Conservation (phyloP, 768 basidiomycete genomes). For the Thelephora ganbajun region DNA sequence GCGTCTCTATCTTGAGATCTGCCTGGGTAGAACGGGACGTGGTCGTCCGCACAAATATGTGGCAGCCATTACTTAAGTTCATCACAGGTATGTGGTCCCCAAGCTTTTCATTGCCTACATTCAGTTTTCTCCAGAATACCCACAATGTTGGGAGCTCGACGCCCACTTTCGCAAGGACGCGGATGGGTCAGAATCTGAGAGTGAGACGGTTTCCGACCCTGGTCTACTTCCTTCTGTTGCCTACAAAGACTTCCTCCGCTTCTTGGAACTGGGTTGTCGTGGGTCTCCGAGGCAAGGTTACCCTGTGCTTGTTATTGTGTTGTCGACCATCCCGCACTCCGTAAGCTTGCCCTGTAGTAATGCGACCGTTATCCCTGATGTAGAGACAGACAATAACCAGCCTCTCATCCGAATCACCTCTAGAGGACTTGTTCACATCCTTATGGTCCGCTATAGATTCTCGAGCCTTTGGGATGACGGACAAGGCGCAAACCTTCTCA, state of each 20-base stretch:
- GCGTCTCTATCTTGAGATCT: slow-evolving; percentile 48
- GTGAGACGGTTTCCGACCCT: slow-evolving; percentile 9
- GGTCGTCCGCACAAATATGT: slow-evolving; percentile 53
- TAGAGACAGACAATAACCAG: slow-evolving; percentile 13
- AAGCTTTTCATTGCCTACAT: neutral
- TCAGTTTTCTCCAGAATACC: slow-evolving; percentile 32
- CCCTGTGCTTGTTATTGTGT: slow-evolving; percentile 62
- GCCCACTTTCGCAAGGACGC: slow-evolving; percentile 15
- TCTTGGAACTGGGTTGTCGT: slow-evolving; percentile 68
- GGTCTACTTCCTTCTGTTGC: slow-evolving; percentile 22
- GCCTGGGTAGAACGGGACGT: slow-evolving; percentile 59
- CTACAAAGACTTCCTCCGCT: slow-evolving; percentile 65
- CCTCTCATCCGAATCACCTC: slow-evolving; percentile 11
- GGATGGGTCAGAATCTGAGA: slow-evolving; percentile 12
- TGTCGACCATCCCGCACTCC: slow-evolving; percentile 65
- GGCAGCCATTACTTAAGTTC: slow-evolving; percentile 57
- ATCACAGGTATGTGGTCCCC: slow-evolving; percentile 38
- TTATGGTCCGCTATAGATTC: slow-evolving; percentile 78
- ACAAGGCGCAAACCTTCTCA: slow-evolving; percentile 32
- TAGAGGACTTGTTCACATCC: slow-evolving; percentile 48
- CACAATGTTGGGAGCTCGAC: slow-evolving; percentile 49
- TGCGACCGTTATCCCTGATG: slow-evolving; percentile 12
- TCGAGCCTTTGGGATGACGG: slow-evolving; percentile 34
- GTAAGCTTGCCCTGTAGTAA: slow-evolving; percentile 26
- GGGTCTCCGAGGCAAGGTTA: slow-evolving; percentile 71